Evolutionary conservation across 2,329 filamentous ascomycete species (phyloP), one percentile per base, ranked within the genome.

Genomic region (Colletotrichum truncatum): DNA sequence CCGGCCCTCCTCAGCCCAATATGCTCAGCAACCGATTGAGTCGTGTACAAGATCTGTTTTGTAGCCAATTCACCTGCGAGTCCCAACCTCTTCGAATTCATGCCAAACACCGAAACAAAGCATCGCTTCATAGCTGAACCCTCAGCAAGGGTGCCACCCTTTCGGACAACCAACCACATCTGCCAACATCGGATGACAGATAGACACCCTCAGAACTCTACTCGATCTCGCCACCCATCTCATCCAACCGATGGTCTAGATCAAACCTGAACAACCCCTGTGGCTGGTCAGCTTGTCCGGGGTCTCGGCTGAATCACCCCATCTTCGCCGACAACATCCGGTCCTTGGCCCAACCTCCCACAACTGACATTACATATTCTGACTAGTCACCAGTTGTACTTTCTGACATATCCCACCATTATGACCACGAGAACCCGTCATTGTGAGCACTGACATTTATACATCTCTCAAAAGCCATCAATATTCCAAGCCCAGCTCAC

Each of bases 121-220:
- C 43, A 36, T 51, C 4, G 18, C 21, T 23, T 21, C 28, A 46
- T 32, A 39, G 49, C 26, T 21, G 4, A 23, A 43, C 11, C 7
- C 18, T 48, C 45, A 21, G 12, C 39, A 23, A 26, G 30, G 23
- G 25, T 48, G 30, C 16, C 25, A 23, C 46, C 18, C 30, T 64
- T 54, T 14, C 39, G 32, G 25, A 4, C 34, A 18, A 23, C 55
- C 46, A 60, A 46, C 23, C 36, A 34, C 6, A 16, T 9, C 16
- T 7, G 16, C 14, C 34, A 39, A 30, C 32, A 61, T 64, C 61
- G 43, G 61, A 54, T 18, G 56, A 39, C 48, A 38, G 16, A 30
- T 23, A 41, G 16, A 60, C 30, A 60, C 25, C 32, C 36, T 25
- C 36, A 60, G 16, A 18, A 8, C 34, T 8, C 12, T 32, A 21